Evolutionary conservation across 2,329 filamentous ascomycete species (phyloP).

Genomic region (Pochonia chlamydosporia): DNA sequence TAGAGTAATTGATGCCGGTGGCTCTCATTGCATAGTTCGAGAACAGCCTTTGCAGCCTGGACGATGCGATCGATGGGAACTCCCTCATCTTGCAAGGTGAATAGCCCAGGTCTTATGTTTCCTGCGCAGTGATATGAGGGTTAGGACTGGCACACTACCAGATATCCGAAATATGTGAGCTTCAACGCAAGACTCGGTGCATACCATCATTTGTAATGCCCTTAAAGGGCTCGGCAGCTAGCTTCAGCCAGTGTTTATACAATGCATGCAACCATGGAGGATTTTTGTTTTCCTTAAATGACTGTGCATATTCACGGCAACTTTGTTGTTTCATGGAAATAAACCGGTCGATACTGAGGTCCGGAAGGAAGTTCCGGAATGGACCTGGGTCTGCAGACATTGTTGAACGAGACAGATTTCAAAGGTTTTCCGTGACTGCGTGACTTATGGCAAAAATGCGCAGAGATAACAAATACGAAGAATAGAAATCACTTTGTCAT

Average conservation of each 20-base stretch:
- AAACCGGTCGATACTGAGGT: slow-evolving; percentile 31
- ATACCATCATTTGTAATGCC: slow-evolving; percentile 64
- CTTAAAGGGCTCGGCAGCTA: slow-evolving; percentile 62
- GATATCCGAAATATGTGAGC: not conserved
- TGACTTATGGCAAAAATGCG: no score
- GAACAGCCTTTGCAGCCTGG: slow-evolving; percentile 38
- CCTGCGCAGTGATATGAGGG: slow-evolving; percentile 28
- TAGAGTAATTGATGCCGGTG: slow-evolving; percentile 46
- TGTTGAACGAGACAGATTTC: no score
- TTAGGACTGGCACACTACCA: not conserved
- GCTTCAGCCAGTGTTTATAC: slow-evolving; percentile 51
- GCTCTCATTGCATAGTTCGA: slow-evolving; percentile 38
- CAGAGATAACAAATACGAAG: no score
- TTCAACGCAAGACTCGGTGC: slow-evolving; percentile 7
- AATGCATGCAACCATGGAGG: slow-evolving; percentile 64
- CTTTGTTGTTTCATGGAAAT: slow-evolving; percentile 57
- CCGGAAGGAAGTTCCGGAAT: no score
- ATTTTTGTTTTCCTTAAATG: slow-evolving; percentile 50
- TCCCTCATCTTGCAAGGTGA: slow-evolving; percentile 56
- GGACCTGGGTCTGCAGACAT: no score
- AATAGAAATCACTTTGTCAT: no score
- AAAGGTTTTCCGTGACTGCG: no score
- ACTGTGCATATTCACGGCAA: slow-evolving; percentile 54
- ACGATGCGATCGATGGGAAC: slow-evolving; percentile 55
- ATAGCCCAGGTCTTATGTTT: slow-evolving; percentile 46